Percentiles rank a stretch among this genome's conserved stretches.
These are phyloP conservation scores for Saussurea involucrata DNA, from an alignment of 129 eudicot species.

Conservation along the genomic window DNA sequence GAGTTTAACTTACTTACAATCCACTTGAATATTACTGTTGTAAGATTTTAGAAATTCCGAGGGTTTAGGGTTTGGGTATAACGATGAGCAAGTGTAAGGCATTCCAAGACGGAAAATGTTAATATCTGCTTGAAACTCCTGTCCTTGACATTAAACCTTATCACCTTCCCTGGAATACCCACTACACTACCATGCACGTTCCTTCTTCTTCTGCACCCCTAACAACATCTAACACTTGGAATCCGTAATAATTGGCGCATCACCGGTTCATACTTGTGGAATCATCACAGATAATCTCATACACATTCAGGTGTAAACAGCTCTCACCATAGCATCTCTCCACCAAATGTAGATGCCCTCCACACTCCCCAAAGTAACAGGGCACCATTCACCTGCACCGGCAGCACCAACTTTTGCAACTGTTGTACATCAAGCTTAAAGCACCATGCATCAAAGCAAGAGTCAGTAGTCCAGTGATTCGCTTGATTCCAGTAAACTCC, in stretches of 20 bases:
- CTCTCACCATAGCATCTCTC: not conserved
- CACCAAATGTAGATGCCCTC: constrained; percentile 41
- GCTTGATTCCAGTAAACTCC: constrained; percentile 28
- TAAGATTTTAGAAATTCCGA: no score
- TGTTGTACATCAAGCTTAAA: constrained; percentile 26
- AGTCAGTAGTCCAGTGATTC: constrained; percentile 17
- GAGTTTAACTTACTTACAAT: no score
- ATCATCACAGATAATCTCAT: constrained; percentile 28
- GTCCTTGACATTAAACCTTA: constrained; percentile 20
- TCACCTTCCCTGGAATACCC: constrained; percentile 15
- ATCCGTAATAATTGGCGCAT: not conserved
- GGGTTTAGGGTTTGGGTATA: no score
- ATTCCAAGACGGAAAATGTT: constrained; percentile 4
- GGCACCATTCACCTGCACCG: not conserved
- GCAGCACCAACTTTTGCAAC: constrained; percentile 13
- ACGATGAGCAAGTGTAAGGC: not conserved
- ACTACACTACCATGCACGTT: constrained; percentile 28
- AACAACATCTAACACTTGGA: constrained; percentile 15
- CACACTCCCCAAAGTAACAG: constrained; percentile 37
- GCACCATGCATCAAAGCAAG: not conserved
- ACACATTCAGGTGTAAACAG: constrained; percentile 16
- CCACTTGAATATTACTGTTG: no score
- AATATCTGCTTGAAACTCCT: constrained; percentile 15
- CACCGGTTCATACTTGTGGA: constrained; percentile 17
- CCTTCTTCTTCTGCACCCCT: constrained; percentile 25